Evolutionary conservation across 2,329 filamentous ascomycete species (phyloP).

Genomic region (Epicoccum nigrum): DNA sequence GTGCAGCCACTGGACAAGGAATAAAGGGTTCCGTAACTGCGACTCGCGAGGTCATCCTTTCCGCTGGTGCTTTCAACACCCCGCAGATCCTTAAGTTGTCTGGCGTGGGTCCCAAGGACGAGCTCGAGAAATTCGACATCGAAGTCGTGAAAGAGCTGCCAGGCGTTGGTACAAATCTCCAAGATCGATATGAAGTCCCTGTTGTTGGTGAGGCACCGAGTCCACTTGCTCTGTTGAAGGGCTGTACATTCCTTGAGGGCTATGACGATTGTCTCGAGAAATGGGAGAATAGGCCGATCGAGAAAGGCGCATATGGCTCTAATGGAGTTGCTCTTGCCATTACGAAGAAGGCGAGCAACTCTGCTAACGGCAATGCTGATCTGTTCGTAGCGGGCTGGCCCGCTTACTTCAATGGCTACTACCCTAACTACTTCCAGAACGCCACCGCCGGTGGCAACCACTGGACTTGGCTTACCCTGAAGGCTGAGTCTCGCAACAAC

Average conservation of each 20-base stretch:
- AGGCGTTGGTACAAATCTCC: slow-evolving; percentile 67
- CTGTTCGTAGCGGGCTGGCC: slow-evolving; percentile 62
- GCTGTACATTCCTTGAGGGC: slow-evolving; percentile 48
- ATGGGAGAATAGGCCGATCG: slow-evolving; percentile 47
- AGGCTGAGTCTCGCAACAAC: slow-evolving; percentile 67
- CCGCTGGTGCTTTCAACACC: slow-evolving; percentile 63
- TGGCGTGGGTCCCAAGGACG: slow-evolving; percentile 61
- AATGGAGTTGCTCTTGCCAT: slow-evolving; percentile 61
- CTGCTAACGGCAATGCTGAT: slow-evolving; percentile 55
- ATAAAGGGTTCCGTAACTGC: slow-evolving; percentile 36
- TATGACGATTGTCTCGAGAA: slow-evolving; percentile 54
- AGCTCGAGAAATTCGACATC: slow-evolving; percentile 61
- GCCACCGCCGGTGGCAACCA: slow-evolving; percentile 52
- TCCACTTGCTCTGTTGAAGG: slow-evolving; percentile 44
- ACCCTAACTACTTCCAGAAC: slow-evolving; percentile 58
- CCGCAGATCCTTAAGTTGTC: slow-evolving; percentile 68
- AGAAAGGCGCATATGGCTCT: slow-evolving; percentile 55
- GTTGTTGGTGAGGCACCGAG: slow-evolving; percentile 53
- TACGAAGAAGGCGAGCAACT: slow-evolving; percentile 44
- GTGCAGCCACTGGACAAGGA: slow-evolving; percentile 17
- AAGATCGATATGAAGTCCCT: slow-evolving; percentile 62
- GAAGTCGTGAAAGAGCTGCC: slow-evolving; percentile 59
- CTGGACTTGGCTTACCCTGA: slow-evolving; percentile 61
- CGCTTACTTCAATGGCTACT: slow-evolving; percentile 60
- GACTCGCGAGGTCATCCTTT: slow-evolving; percentile 35